Evolutionary conservation across 306 rosid genomes (phyloP), one percentile per base, ranked within the genome.

Genomic region (Ziziphus jujuba): DNA sequence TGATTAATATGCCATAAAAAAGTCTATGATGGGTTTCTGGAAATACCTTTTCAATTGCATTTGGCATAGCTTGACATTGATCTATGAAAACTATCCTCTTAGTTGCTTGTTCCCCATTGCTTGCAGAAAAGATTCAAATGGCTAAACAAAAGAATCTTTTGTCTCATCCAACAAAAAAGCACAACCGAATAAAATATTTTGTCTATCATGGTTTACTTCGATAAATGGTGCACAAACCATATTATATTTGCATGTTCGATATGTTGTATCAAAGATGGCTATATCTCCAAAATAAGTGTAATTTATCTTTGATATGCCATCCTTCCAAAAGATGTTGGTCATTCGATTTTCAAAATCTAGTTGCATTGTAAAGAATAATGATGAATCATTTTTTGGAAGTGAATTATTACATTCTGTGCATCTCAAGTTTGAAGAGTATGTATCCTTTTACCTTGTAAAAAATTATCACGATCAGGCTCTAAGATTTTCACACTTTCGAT

Each of bases 91-190:
- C 12, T 36, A 52, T 43, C 14, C 50, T n/a, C n/a, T 50, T 34
- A 59, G 59, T 10, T 23, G 23, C 17, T 20, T 38, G 6, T 56
- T 11, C 11, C 47, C 31, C 48, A 31, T 65, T 52, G 59, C 20
- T 33, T 65, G 20, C 20, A 65, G 17, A 36, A 65, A 50, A 13
- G 59, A 6, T n/a, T 16, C 24, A 65, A 34, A 65, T 20, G 50
- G 15, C 70, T 47, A 65, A 34, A 65, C 47, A 51, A 49, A 51
- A 48, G 59, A 24, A 6, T 34, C 25, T 7, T 20, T 65, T 11
- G 59, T 49, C n/a, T 66, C 71, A 66, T 66, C 71, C 4, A 66
- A 34, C 19, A 66, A 51, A 20, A 50, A 66, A 3, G 59, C 59
- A 34, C 49, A 31, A 23, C 45, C 34, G 25, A 66, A 66, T 16